phyloP scores from a whole-genome alignment of 73 alveolate genomes.

The Paraurostyla sp. region DNA sequence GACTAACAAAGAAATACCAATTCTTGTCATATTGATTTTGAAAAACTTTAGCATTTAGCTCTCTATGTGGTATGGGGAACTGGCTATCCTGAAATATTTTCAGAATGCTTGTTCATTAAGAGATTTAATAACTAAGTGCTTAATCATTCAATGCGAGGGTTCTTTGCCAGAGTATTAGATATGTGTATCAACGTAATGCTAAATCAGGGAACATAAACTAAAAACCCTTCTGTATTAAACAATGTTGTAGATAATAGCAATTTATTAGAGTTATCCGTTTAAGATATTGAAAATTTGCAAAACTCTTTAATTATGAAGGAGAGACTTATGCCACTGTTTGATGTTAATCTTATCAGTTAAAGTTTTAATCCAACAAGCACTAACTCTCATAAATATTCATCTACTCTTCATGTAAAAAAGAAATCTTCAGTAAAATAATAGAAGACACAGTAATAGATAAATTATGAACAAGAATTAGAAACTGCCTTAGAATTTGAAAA shows the following conservation, averaged over 20 bases:
- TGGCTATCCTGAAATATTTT: not conserved
- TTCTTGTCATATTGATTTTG: not conserved
- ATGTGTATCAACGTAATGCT: conserved; percentile 14
- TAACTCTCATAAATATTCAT: not conserved
- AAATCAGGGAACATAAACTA: not conserved
- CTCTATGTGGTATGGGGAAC: conserved; percentile 13
- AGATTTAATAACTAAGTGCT: not conserved
- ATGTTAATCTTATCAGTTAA: not conserved
- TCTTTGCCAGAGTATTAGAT: not conserved
- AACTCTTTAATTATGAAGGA: conserved; percentile 10
- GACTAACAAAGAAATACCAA: not conserved
- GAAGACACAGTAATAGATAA: not conserved
- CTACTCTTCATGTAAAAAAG: not conserved
- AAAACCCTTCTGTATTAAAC: no score
- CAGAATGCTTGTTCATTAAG: conserved; percentile 14
- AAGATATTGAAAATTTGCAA: conserved; percentile 1
- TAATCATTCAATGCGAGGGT: conserved; percentile 5
- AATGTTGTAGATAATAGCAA: not conserved
- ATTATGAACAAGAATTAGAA: not conserved
- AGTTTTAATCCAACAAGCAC: not conserved
- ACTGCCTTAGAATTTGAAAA: conserved; percentile 7
- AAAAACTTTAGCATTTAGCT: not conserved
- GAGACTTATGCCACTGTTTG: conserved; percentile 12
- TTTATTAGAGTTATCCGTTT: not conserved
- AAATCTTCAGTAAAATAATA: not conserved